Evolutionary conservation across 768 basidiomycete species (phyloP).

Genomic region (Auricularia heimuer): DNA sequence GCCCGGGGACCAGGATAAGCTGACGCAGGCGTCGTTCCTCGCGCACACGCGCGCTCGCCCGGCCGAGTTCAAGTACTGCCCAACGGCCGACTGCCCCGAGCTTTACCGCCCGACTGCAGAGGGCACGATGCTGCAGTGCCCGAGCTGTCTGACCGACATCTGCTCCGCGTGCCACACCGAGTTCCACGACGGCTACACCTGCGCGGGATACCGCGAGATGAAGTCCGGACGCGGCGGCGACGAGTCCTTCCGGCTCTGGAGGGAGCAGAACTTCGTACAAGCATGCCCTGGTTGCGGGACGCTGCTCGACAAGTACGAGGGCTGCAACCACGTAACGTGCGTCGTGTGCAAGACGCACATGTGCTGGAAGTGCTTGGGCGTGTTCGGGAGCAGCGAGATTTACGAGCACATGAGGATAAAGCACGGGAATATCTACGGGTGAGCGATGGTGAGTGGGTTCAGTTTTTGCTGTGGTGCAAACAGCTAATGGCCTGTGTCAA

Average conservation of each 20-base stretch:
- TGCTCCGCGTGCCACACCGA: conserved; percentile 52
- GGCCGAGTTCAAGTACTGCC: conserved; percentile 62
- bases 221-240: conserved; percentile 30
- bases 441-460: not conserved
- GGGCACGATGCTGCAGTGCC: conserved; percentile 53
- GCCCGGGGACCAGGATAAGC: conserved; percentile 39
- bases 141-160: conserved; percentile 59
- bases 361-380: conserved; percentile 71
- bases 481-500: not conserved
- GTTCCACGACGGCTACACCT: conserved; percentile 58
- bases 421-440: conserved; percentile 47
- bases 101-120: conserved; percentile 50
- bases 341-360: conserved; percentile 63
- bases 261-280: conserved; percentile 53
- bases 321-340: conserved; percentile 83
- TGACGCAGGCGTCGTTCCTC: conserved; percentile 53
- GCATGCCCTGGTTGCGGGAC: conserved; percentile 63
- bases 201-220: conserved; percentile 33
- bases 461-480: too few species aligned
- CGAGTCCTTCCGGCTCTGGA: conserved; percentile 55
- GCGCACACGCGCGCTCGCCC: conserved; percentile 49
- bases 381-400: conserved; percentile 39
- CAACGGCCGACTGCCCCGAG: conserved; percentile 68
- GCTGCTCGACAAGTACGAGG: conserved; percentile 61
- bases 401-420: conserved; percentile 63